A percentile compares a stretch with the other conserved stretches of the same genome.
These are phyloP conservation scores for Trichoderma cornu-damae DNA, from an alignment of 2,329 filamentous ascomycete species.

Conservation along the genomic window DNA sequence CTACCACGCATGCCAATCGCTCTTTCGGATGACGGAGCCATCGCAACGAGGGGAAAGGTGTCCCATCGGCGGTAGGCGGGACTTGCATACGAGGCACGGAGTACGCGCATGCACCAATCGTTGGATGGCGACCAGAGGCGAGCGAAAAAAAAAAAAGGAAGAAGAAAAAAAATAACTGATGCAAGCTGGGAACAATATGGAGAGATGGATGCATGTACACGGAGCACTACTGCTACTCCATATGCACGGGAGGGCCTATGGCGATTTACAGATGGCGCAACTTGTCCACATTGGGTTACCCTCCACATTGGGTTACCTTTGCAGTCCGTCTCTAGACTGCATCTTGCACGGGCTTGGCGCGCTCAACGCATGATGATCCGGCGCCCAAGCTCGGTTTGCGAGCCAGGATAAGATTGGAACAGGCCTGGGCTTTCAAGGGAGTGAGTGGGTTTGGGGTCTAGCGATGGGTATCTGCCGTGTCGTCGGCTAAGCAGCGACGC, in stretches of 20 bases:
- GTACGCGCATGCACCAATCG: not conserved
- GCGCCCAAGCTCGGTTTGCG: not conserved
- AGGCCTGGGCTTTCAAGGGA: not conserved
- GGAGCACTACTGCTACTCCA: constrained; percentile 3
- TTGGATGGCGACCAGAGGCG: not conserved
- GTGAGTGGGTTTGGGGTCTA: not conserved
- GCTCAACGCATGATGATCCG: not conserved
- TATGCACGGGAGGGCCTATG: constrained; percentile 6
- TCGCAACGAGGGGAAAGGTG: not conserved
- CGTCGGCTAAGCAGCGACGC: constrained; percentile 7
- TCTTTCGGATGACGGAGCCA: not conserved
- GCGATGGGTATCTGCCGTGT: constrained; percentile 2
- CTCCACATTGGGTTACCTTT: constrained; percentile 1
- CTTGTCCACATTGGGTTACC: constrained; percentile 3
- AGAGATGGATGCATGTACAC: not conserved
- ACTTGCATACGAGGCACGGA: not conserved
- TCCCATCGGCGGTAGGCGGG: not conserved
- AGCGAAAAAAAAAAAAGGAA: too few relatives aligned
- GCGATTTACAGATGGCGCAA: not conserved
- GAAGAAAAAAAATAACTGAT: not conserved
- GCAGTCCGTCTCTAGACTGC: not conserved
- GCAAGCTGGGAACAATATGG: constrained; percentile 2
- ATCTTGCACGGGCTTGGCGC: not conserved
- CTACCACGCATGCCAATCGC: not conserved
- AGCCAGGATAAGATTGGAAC: not conserved